Percentiles rank a stretch among this genome's conserved stretches.
phyloP scores from a whole-genome alignment of 805 yeast genomes.

The Starmera pachycereana region DNA sequence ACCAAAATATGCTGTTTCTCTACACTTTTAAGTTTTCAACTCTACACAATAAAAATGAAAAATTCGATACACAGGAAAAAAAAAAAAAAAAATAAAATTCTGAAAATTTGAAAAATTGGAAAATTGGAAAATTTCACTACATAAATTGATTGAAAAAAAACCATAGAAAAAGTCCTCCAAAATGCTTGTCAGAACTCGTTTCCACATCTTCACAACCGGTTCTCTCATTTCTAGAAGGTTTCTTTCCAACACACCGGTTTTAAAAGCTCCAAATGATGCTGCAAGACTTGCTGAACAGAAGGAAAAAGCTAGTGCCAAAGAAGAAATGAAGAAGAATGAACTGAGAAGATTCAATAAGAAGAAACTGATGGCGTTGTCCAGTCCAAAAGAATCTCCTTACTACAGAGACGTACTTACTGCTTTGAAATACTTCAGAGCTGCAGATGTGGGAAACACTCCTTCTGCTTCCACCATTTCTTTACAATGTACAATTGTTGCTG shows the following conservation, averaged over 20 bases:
- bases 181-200: no score
- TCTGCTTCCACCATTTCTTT: constrained; percentile 62
- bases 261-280: constrained; percentile 16
- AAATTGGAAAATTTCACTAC: no score
- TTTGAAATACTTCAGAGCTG: constrained; percentile 70
- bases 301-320: constrained; percentile 17
- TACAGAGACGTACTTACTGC: constrained; percentile 69
- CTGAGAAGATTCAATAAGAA: constrained; percentile 25
- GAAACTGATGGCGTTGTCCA: constrained; percentile 27
- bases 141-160: no score
- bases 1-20: no score
- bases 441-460: constrained; percentile 79
- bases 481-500: constrained; percentile 55
- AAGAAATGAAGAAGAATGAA: constrained; percentile 22
- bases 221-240: constrained; percentile 3
- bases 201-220: no score
- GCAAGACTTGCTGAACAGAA: constrained; percentile 19
- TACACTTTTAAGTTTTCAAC: no score
- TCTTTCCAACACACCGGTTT: constrained; percentile 6
- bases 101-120: no score
- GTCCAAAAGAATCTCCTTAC: constrained; percentile 43
- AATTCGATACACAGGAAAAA: no score
- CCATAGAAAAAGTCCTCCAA: no score
- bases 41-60: no score
- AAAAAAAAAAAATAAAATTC: no score